Percentiles rank a stretch among this genome's conserved stretches.
Conservation (phyloP, 78 protist species). For the Capsaspora owczarzaki region DNA sequence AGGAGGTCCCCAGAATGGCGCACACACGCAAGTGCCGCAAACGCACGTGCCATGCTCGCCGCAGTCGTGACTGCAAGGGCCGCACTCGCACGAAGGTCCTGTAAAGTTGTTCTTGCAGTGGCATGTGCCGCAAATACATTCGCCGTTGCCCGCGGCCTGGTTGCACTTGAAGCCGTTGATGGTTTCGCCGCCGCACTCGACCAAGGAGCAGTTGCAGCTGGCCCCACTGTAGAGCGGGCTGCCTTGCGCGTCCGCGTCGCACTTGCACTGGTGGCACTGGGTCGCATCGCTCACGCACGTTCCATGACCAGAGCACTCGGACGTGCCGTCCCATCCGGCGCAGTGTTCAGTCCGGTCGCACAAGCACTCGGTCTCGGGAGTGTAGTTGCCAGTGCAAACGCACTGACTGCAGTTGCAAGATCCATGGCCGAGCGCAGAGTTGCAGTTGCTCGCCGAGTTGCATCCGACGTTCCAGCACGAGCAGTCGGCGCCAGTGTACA, state of each 20-base stretch:
- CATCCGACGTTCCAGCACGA: no score
- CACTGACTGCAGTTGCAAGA: neutral
- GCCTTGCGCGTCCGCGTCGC: neutral
- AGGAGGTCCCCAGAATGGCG: no score
- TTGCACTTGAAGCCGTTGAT: neutral
- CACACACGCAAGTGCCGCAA: neutral
- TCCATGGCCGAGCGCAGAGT: no score
- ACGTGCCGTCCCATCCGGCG: neutral
- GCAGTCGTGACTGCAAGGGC: no score
- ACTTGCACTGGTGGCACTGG: neutral
- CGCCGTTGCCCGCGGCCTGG: constrained; percentile 1
- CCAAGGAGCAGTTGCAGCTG: neutral
- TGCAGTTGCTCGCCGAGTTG: no score
- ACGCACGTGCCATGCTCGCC: neutral
- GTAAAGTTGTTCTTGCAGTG: neutral
- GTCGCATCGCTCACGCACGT: neutral
- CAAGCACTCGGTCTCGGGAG: no score
- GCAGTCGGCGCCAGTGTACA: neutral
- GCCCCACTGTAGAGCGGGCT: neutral
- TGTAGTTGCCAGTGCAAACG: neutral
- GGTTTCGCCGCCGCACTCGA: neutral
- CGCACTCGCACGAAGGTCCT: no score
- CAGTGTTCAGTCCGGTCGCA: neutral
- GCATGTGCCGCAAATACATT: neutral
- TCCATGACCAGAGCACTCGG: no score